Evolutionary conservation across 2,329 filamentous ascomycete species (phyloP).

Genomic region (Calonectria fujianensis): DNA sequence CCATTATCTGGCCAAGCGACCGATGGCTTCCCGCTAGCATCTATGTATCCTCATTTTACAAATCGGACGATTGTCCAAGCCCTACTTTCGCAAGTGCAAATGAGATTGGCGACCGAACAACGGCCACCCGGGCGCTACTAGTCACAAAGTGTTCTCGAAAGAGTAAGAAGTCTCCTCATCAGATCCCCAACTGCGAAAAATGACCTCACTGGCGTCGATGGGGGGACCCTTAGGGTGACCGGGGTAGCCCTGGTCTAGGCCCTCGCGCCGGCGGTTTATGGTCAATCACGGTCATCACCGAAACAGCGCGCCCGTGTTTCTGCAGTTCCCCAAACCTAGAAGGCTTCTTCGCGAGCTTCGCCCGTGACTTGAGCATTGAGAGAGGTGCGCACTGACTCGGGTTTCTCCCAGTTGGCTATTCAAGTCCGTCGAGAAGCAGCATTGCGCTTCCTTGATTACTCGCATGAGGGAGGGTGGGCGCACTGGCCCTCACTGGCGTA

Average conservation of each 20-base stretch:
- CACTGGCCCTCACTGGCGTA: constrained; percentile 18
- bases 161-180: constrained; percentile 8
- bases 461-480: constrained; percentile 12
- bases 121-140: constrained; percentile 9
- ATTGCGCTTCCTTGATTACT: constrained; percentile 25
- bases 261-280: constrained; percentile 37
- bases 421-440: background rate
- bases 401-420: constrained; percentile 1
- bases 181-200: constrained; percentile 33
- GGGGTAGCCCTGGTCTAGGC: constrained; percentile 43
- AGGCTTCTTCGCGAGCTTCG: constrained; percentile 46
- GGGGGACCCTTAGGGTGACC: constrained; percentile 27
- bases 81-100: constrained; percentile 7
- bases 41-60: constrained; percentile 1
- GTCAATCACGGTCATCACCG: constrained; percentile 51
- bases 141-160: constrained; percentile 5
- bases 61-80: constrained; percentile 17
- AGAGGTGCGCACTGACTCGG: constrained; percentile 9
- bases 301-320: constrained; percentile 38
- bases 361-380: constrained; percentile 16
- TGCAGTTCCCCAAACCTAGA: constrained; percentile 31
- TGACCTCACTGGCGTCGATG: constrained; percentile 49
- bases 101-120: constrained; percentile 18
- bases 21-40: constrained; percentile 21
- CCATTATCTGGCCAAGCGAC: constrained; percentile 7